Evolutionary conservation across 2,329 filamentous ascomycete species (phyloP).

Genomic region (Fusarium agapanthi): DNA sequence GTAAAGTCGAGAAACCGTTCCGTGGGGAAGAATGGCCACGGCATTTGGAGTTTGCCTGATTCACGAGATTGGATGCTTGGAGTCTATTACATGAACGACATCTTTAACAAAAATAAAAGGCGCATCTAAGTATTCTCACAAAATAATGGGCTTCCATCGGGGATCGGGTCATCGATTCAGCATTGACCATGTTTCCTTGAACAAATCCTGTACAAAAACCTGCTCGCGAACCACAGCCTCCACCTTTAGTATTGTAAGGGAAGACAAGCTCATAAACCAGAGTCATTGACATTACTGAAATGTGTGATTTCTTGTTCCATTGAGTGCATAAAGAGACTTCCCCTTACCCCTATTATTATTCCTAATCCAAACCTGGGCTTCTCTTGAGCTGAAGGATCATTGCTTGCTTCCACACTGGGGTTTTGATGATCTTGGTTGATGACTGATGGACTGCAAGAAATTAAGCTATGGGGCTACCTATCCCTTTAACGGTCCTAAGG

Average conservation of each 20-base stretch:
- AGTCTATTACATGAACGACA: not conserved
- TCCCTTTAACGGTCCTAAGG: too few relatives aligned
- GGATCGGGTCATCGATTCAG: conserved; percentile 9
- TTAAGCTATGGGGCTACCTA: conserved; percentile 8
- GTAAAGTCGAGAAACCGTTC: not conserved
- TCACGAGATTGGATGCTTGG: not conserved
- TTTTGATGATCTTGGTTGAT: not conserved
- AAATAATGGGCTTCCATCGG: not conserved
- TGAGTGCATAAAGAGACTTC: not conserved
- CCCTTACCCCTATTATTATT: not conserved
- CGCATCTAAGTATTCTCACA: not conserved
- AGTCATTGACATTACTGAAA: not conserved
- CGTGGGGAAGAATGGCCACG: not conserved
- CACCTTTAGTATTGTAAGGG: not conserved
- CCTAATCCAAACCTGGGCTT: not conserved
- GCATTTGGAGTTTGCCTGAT: not conserved
- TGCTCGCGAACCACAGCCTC: conserved; percentile 17
- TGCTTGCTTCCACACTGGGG: not conserved
- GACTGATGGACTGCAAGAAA: conserved; percentile 19
- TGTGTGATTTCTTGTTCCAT: not conserved
- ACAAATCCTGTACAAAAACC: conserved; percentile 27
- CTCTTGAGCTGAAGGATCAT: not conserved
- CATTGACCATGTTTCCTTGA: conserved; percentile 15
- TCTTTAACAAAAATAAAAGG: not conserved
- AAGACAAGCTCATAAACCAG: not conserved